These are phyloP conservation scores for Rhizopogon roseolus DNA, from an alignment of 768 basidiomycete genomes.

Conservation along the genomic window DNA sequence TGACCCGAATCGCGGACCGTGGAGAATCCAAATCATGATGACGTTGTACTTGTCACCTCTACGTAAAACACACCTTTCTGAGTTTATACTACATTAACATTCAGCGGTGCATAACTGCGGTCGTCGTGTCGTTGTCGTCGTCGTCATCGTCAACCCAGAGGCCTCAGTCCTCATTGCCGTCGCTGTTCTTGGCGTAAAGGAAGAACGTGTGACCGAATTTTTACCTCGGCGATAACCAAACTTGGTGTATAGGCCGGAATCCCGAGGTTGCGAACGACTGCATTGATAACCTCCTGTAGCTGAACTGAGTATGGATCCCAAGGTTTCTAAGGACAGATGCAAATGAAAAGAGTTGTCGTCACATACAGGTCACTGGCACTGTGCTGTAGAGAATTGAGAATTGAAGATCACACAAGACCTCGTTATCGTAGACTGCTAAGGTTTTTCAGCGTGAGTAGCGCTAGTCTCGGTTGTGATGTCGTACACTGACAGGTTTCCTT, in stretches of 20 bases:
- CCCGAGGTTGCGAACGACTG: no score
- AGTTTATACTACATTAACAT: not conserved
- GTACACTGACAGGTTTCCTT: not conserved
- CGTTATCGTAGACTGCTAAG: not conserved
- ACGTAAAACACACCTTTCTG: not conserved
- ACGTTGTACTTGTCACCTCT: not conserved
- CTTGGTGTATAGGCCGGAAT: not conserved
- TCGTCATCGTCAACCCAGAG: not conserved
- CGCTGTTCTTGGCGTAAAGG: not conserved
- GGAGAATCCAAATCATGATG: not conserved
- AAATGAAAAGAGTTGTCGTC: not conserved
- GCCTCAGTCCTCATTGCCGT: not conserved
- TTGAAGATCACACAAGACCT: not conserved
- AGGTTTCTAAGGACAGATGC: not conserved
- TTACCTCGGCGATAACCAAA: not conserved
- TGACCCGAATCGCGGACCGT: no score
- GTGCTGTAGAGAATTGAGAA: not conserved
- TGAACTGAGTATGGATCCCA: no score
- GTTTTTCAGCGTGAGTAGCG: not conserved
- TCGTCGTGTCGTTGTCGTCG: not conserved
- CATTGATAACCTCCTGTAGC: no score
- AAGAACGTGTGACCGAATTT: conserved; percentile 1
- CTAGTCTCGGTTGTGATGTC: not conserved
- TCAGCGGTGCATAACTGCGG: not conserved
- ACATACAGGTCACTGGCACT: not conserved